phyloP scores from a whole-genome alignment of 2,329 filamentous ascomycete genomes.

The Colletotrichum liriopes region DNA sequence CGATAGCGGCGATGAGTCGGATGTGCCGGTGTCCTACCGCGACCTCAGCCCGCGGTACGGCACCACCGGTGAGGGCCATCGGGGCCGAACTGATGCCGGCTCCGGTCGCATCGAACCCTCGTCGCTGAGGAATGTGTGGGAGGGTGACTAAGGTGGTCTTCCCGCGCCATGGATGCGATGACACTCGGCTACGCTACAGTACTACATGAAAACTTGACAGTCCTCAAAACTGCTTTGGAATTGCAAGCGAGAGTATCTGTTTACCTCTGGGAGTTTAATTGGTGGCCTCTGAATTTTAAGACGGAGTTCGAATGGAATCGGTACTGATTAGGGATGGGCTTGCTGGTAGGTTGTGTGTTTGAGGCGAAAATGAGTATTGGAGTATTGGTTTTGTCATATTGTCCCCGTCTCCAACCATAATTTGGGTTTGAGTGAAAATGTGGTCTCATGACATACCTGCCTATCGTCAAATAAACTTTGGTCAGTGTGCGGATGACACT shows the following conservation, averaged over 20 bases:
- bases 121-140: conserved; percentile 36
- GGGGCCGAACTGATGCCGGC: conserved; percentile 5
- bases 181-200: neutral
- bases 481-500: neutral
- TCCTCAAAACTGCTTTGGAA: neutral
- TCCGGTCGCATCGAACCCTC: conserved; percentile 29
- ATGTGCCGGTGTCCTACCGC: conserved; percentile 33
- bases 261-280: neutral
- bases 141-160: neutral
- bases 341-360: neutral
- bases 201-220: neutral
- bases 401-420: neutral
- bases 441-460: neutral
- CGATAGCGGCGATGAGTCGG: conserved; percentile 39
- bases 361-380: neutral
- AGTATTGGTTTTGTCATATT: neutral
- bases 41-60: conserved; percentile 38
- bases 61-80: conserved; percentile 28
- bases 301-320: neutral
- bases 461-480: neutral
- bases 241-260: conserved; percentile 18
- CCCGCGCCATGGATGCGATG: too few species aligned
- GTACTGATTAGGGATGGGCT: neutral
- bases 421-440: neutral
- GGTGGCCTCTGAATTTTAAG: too few species aligned